Evolutionary conservation across 441 rosid genomes (phyloP), one percentile per base, ranked within the genome.

Genomic region (Aquilaria agallochum): DNA sequence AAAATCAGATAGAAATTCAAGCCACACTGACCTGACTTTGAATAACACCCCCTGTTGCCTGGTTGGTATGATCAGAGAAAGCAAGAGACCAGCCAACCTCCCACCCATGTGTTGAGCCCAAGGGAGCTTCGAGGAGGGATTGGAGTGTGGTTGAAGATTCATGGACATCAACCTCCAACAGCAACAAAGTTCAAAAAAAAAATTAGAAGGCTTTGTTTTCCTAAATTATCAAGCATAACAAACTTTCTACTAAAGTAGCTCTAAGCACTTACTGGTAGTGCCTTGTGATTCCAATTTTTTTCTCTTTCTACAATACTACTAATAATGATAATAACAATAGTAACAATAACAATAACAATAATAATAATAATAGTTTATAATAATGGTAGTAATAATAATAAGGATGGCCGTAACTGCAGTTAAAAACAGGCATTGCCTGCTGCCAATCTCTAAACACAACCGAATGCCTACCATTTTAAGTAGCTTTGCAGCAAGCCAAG

Each of bases 61-160:
- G 87, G 51, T 82, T 62, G 67, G 47, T 74, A 59, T 58, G 76
- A 56, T 75, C 79, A 32, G 74, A 67, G 30, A 91, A 80, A 55
- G 87, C 87, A 63, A 92, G 66, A 60, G 98, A 95, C 99, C 99
- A 92, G 64, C 98, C 99, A 58, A 83, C 70, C 78, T 95, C 98
- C 98, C 98, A 95, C 65, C 81, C 88, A 65, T 82, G 83, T 47
- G 56, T 48, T 55, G 84, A 78, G 64, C 95, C 83, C 44, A 79
- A 81, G 74, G 94, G 89, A 72, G 87, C 79, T 76, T 88, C 85
- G 59, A 85, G 57, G 57, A 95, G 82, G 58, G 96, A 86, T 76
- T 81, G 85, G 51, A 95, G 80, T 58, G 97, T 87, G 64, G 50
- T 50, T 71, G 93, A 74, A 65, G 97, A 86, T 65, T 50, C 73